A percentile compares a stretch with the other conserved stretches of the same genome.
phyloP scores from a whole-genome alignment of 2,329 filamentous ascomycete species.

The Aspergillus udagawae region DNA sequence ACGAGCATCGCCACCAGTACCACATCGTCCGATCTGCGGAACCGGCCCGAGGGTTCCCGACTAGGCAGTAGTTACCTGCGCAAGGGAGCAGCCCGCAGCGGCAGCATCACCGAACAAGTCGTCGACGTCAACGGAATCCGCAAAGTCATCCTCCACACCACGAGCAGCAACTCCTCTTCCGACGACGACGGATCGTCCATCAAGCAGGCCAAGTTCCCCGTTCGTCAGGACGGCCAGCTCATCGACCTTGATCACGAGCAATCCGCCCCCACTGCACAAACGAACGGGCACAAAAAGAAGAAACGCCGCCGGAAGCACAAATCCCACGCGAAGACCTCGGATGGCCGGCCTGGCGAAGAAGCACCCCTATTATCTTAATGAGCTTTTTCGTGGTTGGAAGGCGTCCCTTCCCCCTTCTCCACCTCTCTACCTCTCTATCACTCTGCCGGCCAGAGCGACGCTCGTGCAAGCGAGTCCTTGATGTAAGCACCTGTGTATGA shows the following conservation, averaged over 20 bases:
- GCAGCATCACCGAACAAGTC: constrained; percentile 76
- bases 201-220: constrained; percentile 6
- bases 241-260: constrained; percentile 10
- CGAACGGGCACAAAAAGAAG: constrained; percentile 19
- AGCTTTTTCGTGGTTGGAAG: not conserved
- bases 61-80: constrained; percentile 31
- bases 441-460: constrained; percentile 18
- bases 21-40: constrained; percentile 19
- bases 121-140: constrained; percentile 69
- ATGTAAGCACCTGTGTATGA: not conserved
- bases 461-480: not conserved
- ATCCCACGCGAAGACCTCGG: constrained; percentile 4
- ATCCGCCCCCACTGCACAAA: not conserved
- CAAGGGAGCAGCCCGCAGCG: constrained; percentile 59
- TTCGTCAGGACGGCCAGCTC: constrained; percentile 10
- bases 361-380: constrained; percentile 12
- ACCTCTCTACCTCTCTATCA: not conserved
- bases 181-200: constrained; percentile 13
- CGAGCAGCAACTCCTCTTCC: constrained; percentile 51
- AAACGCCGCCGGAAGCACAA: constrained; percentile 20
- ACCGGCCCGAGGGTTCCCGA: constrained; percentile 16
- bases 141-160: constrained; percentile 72
- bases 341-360: constrained; percentile 7
- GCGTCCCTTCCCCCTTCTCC: not conserved
- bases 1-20: constrained; percentile 22